phyloP scores from a whole-genome alignment of 495 filamentous ascomycete species.

The Achaetomiella virescens region DNA sequence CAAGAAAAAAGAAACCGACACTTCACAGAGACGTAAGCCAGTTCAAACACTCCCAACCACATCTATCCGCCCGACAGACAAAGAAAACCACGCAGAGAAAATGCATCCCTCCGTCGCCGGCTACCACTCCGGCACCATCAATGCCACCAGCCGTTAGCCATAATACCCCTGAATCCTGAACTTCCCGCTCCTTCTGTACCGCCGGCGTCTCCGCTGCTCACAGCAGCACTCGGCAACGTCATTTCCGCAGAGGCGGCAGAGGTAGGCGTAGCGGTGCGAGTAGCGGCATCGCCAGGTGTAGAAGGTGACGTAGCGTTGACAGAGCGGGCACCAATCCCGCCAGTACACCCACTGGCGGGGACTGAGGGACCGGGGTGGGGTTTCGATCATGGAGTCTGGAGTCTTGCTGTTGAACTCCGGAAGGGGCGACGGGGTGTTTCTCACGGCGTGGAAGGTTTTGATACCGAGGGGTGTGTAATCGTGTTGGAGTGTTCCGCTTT shows the following conservation, averaged over 20 bases:
- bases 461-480: too few relatives aligned
- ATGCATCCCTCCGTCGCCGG: too few relatives aligned
- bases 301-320: conserved; percentile 4
- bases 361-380: background rate
- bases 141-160: too few relatives aligned
- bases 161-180: background rate
- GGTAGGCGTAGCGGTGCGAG: background rate
- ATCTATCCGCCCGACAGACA: too few relatives aligned
- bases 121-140: background rate
- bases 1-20: too few relatives aligned
- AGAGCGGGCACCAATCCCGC: conserved; percentile 6
- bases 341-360: background rate
- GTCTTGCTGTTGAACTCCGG: too few relatives aligned
- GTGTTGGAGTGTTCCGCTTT: too few relatives aligned
- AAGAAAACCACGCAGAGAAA: too few relatives aligned
- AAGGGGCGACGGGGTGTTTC: too few relatives aligned
- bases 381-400: background rate
- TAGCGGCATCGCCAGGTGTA: background rate
- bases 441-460: too few relatives aligned
- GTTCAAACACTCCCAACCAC: too few relatives aligned
- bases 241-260: background rate
- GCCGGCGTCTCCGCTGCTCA: background rate
- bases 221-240: background rate
- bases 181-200: background rate
- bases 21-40: too few relatives aligned